Base-by-base conservation (phyloP, 352 stramenopile genomes). In the Thraustotheca clavata region DNA sequence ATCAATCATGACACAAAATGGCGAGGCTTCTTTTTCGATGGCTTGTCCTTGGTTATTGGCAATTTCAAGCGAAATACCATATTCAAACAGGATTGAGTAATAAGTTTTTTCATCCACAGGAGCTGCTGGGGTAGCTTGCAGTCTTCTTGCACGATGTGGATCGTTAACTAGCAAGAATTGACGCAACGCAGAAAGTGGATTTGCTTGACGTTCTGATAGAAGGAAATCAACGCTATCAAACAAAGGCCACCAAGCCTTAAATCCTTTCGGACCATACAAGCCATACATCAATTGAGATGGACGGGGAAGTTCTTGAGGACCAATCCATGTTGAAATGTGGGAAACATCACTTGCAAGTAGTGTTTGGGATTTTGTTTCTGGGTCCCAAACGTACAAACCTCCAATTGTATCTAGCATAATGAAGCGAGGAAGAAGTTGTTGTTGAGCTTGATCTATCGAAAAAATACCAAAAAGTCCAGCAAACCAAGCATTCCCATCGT, bases 121-220 rank as follows among this genome's bases (percentile, higher is more conserved):
- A 29, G 38, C 16, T 43, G 38, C 38, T 16, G 16, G 16, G 16
- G 27, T 6, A 29, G 14, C 6, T 29, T 6, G 12, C 7, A 50
- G 12, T 22, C 7, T 6, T 12, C 43, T 22, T 6, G 79, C 77
- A n/a, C 84, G 79, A 49, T 88, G 60, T n/a, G 85, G 85, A 36
- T 94, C 85, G 40, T 94, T 80, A 33, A 77, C 89, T 22, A 76
- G 73, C 24, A 94, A 59, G 50, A 94, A 94, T 0, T 76, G 89
- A 49, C 87, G 69, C 0, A 91, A 60, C 0, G 79, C 73, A 27
- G 79, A 76, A 18, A 20, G 20, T 22, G 0, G 75, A 78, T 34
- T 84, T 76, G n/a, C 29, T 40, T 0, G 70, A 68, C 60, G 87
- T 65, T 20, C 9, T 18, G n/a, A 27, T 7, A 38, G 7, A n/a